Percentiles rank a stretch among this genome's conserved stretches.
These are phyloP conservation scores for Camelina sativa DNA, from an alignment of 345 rosid species.

Conservation along the genomic window DNA sequence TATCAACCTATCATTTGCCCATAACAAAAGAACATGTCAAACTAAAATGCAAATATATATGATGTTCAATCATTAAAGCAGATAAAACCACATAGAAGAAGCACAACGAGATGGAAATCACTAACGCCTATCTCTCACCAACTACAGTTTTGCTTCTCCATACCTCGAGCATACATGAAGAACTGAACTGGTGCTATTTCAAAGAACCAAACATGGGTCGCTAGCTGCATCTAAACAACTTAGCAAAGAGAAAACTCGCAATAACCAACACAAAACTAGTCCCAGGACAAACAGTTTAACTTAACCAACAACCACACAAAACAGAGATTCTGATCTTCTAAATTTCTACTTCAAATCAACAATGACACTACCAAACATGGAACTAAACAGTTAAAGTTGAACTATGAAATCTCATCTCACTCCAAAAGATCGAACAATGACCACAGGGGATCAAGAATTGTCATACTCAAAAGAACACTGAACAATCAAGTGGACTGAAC, in stretches of 20 bases:
- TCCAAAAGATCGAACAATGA: neutral
- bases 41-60: neutral
- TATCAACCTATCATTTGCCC: neutral
- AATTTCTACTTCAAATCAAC: neutral
- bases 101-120: conserved; percentile 6
- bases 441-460: neutral
- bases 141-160: neutral
- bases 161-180: neutral
- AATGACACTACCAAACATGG: neutral
- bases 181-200: conserved; percentile 5
- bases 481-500: conserved; percentile 15
- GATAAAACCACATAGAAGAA: neutral
- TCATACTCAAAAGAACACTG: neutral
- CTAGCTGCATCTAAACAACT: neutral
- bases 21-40: neutral
- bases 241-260: neutral
- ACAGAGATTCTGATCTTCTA: neutral
- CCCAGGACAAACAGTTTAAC: neutral
- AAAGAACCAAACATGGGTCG: neutral
- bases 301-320: neutral
- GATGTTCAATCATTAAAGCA: neutral
- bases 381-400: neutral
- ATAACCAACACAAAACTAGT: neutral
- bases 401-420: neutral
- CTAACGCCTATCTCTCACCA: neutral